Conservation (phyloP, 2,329 filamentous ascomycete species). For the Cytospora piceae region DNA sequence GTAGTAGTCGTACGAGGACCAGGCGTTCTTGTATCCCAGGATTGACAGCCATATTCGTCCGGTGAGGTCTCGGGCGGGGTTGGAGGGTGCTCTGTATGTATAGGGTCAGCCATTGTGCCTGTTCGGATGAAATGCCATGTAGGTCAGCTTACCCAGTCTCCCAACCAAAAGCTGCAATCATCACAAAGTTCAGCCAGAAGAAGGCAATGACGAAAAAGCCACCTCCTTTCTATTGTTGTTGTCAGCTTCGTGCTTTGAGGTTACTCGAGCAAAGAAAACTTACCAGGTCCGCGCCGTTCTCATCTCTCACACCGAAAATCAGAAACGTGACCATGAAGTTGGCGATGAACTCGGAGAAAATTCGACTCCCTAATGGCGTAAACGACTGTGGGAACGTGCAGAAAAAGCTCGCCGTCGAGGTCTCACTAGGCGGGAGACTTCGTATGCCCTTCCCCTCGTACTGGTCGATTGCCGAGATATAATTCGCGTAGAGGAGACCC, state of each 20-base stretch:
- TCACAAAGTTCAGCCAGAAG: constrained; percentile 13
- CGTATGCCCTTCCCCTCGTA: constrained; percentile 14
- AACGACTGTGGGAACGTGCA: constrained; percentile 19
- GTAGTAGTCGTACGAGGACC: constrained; percentile 19
- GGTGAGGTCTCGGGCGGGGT: constrained; percentile 11
- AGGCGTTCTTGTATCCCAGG: constrained; percentile 16
- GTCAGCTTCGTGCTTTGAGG: background rate
- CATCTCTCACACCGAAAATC: constrained; percentile 2
- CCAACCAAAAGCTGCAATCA: constrained; percentile 20
- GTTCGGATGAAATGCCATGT: background rate
- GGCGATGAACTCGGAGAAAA: constrained; percentile 19
- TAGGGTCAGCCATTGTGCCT: background rate
- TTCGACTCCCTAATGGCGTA: constrained; percentile 7
- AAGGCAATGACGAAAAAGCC: constrained; percentile 12
- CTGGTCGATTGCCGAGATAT: constrained; percentile 17
- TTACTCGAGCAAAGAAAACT: background rate
- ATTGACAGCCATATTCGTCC: constrained; percentile 17
- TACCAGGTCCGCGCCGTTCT: constrained; percentile 20
- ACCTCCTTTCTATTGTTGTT: constrained; percentile 1
- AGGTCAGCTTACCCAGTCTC: constrained; percentile 7
- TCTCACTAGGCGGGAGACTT: constrained; percentile 7
- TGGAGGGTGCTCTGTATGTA: constrained; percentile 1
- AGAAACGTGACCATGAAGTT: constrained; percentile 15
- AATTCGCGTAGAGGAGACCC: constrained; percentile 17
- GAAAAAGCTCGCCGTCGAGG: constrained; percentile 18